Base-by-base conservation (phyloP, 2,329 filamentous ascomycete genomes). In the Ophiostoma piceae region DNA sequence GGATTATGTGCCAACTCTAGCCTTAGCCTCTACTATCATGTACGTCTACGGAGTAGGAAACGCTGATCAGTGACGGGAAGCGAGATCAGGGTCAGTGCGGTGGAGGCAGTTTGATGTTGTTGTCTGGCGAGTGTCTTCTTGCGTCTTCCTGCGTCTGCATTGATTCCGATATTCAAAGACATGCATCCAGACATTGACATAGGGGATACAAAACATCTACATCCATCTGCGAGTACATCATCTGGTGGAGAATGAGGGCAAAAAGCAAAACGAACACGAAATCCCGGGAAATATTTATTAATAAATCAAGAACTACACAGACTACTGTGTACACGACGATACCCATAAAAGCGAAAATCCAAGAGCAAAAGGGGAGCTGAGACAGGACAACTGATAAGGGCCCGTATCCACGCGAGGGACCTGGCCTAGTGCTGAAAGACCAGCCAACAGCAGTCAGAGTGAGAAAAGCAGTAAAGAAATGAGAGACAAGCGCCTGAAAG, bases 211-310 rank as follows among this genome's bases (percentile, higher is more conserved):
- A 6, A 8, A n/a, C 43, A 47, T 8, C 16, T 47, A n/a, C 43
- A 47, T 47, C 19, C 39, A 41, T 41, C 39, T 41, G 12, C n/a
- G 22, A 22, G n/a, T 62, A 16, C 35, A 35, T 35, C 35, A 35
- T 26, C 26, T 62, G 26, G 57, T 62, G 57, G 57, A 32, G 57
- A 62, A 62, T 62, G 57, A 29, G 51, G 51, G 51, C 22, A 26
- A 57, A 57, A 57, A 29, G 22, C 9, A 26, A 62, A 62, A 62
- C 57, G 57, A 62, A 62, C 57, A 62, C 57, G 57, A 62, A 62
- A 19, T 32, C 57, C 12, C 3, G 26, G 32, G 11, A 14, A 32
- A 29, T 35, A 32, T 47, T 7, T 47, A 47, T n/a, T 47, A 7
- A 47, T 7, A 19, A 19, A 19, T 47, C 14, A 19, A 22, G 47